Evolutionary conservation across 2,329 filamentous ascomycete genomes (phyloP), one percentile per base, ranked within the genome.

Genomic region (Exophiala alcalophila): DNA sequence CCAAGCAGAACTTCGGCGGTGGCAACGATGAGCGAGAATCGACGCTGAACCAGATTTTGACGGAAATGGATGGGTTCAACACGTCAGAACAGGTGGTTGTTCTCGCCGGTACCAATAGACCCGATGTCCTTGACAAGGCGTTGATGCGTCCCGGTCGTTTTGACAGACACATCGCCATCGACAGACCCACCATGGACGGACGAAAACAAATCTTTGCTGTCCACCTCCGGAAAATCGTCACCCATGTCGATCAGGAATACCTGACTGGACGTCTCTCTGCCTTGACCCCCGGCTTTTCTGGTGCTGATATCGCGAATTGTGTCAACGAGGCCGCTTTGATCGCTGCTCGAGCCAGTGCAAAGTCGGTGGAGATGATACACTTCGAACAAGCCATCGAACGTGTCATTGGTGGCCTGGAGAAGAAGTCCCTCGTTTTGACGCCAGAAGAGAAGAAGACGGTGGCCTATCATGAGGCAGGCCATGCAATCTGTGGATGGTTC

Each of bases 31-130:
- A 98, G 70, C 84, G 92, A 49, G 92, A 98, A 69, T 87, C 86
- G 33, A 98, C 92, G 0, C 81, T 98, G 19, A 98, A 98, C 32
- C 92, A 98, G 69, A 97, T 98, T 49, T 73, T 98, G 40, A 98
- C 92, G 0, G 92, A 98, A 66, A 98, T 98, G 92, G 92, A 98
- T 63, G 92, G 91, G 45, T 97, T 97, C 80, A 96, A 96, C 68
- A 97, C 91, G 5, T 80, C 84, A 2, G 91, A 97, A 60, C 91
- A 97, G 69, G 86, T 98, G 28, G 91, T 98, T 39, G 92, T 98
- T 21, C 77, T 98, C 50, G 92, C 92, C 34, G 92, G 92, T 70
- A 98, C 92, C 42, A 98, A 98, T 70, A 79, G 92, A 68, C 85
- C 89, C 8, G 92, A 98, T 64, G 81, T 97, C 33, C 78, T 98